Base-by-base conservation (phyloP, 805 yeast genomes). In the Groenewaldozyma salmanticensis region DNA sequence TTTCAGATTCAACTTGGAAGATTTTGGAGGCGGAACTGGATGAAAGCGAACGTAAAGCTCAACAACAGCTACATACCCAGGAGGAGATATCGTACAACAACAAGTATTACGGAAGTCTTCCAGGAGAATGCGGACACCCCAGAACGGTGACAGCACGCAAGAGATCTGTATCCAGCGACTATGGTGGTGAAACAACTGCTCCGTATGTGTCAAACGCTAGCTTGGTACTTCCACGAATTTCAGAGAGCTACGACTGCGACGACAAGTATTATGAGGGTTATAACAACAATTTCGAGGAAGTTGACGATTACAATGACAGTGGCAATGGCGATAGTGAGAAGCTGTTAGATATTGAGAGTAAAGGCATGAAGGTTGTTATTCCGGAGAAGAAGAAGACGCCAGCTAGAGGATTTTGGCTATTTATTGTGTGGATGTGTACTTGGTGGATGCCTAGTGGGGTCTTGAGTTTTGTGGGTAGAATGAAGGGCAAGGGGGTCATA, bases 371-470 rank as follows among this genome's bases (percentile, higher is more conserved):
- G 7, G 29, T 24, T 24, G n/a, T n/a, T n/a, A n/a, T n/a, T n/a
- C 17, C 20, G 17, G 34, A 7, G 18, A 31, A 31, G 7, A 13
- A n/a, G 34, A 31, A 16, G 34, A 31, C 18, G 7, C 7, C 18
- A 6, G 9, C 13, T 11, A 31, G 34, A n/a, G 6, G 7, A 13
- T 31, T 49, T 3, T 62, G 67, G 67, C 51, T 62, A 39, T 40
- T 45, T 24, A 39, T 63, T 16, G 67, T 63, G 2, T 51, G 53
- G 57, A 7, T 46, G 5, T 47, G 57, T 22, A 63, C 67, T 1
- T 61, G 54, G 53, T 62, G 62, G 61, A 42, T 58, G 7, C 67
- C 67, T 3, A 61, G 61, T 3, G 16, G 35, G 1, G 38, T 53
- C 22, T 50, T 62, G 38, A 32, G 32, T 29, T 22, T 22, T 4